Conservation (phyloP, 1,284 basidiomycete genomes). For the Microbotryum silenes-acaulis region DNA sequence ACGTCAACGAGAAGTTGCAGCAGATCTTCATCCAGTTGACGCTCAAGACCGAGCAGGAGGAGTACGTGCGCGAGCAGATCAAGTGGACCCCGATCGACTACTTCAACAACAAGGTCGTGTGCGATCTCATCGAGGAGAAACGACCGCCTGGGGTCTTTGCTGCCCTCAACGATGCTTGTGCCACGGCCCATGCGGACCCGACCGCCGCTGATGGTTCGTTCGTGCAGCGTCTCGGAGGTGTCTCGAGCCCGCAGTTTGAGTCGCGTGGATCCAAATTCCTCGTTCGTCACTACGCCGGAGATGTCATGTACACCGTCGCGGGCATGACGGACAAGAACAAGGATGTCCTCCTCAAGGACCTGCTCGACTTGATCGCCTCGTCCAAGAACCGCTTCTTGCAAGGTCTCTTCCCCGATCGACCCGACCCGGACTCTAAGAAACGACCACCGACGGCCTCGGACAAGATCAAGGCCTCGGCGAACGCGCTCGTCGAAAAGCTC, state of each 20-base stretch:
- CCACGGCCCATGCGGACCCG: conserved; percentile 96
- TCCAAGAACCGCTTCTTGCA: conserved; percentile 80
- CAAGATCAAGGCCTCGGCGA: conserved; percentile 90
- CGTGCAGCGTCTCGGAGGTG: conserved; percentile 71
- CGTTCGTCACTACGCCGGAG: conserved; percentile 91
- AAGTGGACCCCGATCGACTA: conserved; percentile 99
- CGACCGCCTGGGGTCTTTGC: conserved; percentile 96
- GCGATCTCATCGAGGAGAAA: conserved; percentile 93
- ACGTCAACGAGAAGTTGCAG: conserved; percentile 90
- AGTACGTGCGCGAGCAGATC: conserved; percentile 96
- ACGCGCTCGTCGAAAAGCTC: conserved; percentile 88
- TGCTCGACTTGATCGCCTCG: conserved; percentile 76
- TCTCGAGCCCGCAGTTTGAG: conserved; percentile 63
- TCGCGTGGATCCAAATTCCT: conserved; percentile 84
- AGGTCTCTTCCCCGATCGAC: conserved; percentile 83
- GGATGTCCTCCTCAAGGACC: conserved; percentile 89
- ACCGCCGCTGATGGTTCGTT: conserved; percentile 95
- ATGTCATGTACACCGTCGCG: conserved; percentile 93
- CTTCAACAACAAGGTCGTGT: conserved; percentile 88
- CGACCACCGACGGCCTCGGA: conserved; percentile 96
- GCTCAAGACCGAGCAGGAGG: conserved; percentile 97
- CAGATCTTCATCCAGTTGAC: conserved; percentile 99
- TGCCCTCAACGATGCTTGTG: conserved; percentile 94
- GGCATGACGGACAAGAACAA: conserved; percentile 99
- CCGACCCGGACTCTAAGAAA: conserved; percentile 96